A percentile compares a stretch with the other conserved stretches of the same genome.
These are phyloP conservation scores for Botrytis cinerea DNA, from an alignment of 2,329 filamentous ascomycete species.

Conservation along the genomic window DNA sequence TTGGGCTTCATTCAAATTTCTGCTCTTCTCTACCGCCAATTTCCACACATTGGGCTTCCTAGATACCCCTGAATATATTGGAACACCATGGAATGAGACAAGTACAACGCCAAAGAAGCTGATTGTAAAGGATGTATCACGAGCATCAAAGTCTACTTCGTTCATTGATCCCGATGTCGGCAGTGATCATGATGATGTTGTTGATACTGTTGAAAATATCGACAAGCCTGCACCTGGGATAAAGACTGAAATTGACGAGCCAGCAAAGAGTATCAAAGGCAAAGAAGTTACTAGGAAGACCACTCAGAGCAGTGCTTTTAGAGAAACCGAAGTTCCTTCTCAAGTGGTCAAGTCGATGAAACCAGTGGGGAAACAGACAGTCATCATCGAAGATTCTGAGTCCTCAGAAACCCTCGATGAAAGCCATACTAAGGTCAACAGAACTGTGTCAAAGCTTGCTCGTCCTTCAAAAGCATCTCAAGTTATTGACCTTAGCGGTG, in stretches of 20 bases:
- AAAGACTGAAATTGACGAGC: background rate
- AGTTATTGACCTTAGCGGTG: background rate
- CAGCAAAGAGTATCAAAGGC: background rate
- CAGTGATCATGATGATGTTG: background rate
- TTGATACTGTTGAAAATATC: background rate
- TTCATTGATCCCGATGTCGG: background rate
- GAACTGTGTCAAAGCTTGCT: background rate
- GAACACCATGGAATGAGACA: background rate
- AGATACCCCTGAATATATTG: background rate
- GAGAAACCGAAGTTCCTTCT: background rate
- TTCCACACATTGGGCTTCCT: conserved; percentile 28
- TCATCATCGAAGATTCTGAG: background rate
- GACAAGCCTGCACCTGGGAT: background rate
- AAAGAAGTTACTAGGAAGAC: background rate
- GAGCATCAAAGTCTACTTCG: background rate
- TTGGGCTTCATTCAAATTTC: conserved; percentile 30
- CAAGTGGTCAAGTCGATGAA: background rate
- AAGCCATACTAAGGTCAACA: background rate
- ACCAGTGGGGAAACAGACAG: background rate
- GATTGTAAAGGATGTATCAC: background rate
- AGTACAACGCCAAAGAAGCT: background rate
- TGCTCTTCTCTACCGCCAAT: conserved; percentile 27
- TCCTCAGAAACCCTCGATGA: background rate
- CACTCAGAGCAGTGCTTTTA: background rate
- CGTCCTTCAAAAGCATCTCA: background rate